These are phyloP conservation scores for Rugosomyces carneus DNA, from an alignment of 1,284 basidiomycete genomes.

Conservation along the genomic window DNA sequence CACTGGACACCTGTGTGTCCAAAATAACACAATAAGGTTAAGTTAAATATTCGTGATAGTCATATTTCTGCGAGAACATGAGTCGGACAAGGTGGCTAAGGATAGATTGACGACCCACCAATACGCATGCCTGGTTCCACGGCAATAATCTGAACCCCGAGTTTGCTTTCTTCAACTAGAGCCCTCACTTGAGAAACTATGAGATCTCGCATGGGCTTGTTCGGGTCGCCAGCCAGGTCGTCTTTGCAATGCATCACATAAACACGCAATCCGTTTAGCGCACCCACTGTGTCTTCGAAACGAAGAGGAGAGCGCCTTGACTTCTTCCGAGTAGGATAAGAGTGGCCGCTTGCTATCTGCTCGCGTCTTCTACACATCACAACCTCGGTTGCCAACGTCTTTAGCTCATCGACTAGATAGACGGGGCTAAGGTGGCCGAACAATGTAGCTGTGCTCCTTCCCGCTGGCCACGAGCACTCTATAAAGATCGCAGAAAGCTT, in stretches of 20 bases:
- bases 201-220: conserved; percentile 45
- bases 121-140: conserved; percentile 72
- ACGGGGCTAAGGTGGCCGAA: conserved; percentile 76
- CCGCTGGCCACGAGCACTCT: conserved; percentile 77
- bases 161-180: conserved; percentile 44
- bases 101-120: conserved; percentile 30
- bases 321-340: conserved; percentile 40
- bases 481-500: conserved; percentile 67
- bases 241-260: conserved; percentile 83
- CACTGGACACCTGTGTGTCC: not conserved
- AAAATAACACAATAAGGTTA: conserved; percentile 3
- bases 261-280: conserved; percentile 54
- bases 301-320: conserved; percentile 34
- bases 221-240: conserved; percentile 36
- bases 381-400: conserved; percentile 58
- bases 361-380: conserved; percentile 33
- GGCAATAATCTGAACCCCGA: conserved; percentile 59
- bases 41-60: conserved; percentile 6
- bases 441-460: conserved; percentile 51
- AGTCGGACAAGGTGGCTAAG: not conserved
- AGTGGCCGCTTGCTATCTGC: conserved; percentile 14
- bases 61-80: conserved; percentile 18
- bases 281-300: conserved; percentile 39
- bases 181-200: conserved; percentile 59
- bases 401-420: conserved; percentile 64